phyloP scores from a whole-genome alignment of 1,284 basidiomycete species.

The Heliocybe sulcata region DNA sequence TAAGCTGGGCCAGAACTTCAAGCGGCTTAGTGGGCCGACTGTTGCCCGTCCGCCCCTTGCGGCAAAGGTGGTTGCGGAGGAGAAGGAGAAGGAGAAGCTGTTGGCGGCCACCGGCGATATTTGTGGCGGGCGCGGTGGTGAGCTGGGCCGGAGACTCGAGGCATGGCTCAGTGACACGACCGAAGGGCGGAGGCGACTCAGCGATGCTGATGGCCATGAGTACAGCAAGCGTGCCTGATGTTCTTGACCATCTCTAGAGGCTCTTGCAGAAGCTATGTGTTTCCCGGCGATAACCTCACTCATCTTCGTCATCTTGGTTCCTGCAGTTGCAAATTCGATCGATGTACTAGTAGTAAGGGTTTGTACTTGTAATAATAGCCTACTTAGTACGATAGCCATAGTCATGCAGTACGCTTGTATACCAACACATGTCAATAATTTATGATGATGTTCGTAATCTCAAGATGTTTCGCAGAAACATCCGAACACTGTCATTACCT shows the following conservation, averaged over 20 bases:
- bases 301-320: too few relatives aligned
- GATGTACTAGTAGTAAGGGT: neutral
- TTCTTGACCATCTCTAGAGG: neutral
- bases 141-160: slow-evolving; percentile 64
- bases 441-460: neutral
- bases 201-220: neutral
- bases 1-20: slow-evolving; percentile 9
- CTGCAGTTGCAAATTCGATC: neutral
- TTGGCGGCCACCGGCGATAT: slow-evolving; percentile 63
- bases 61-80: slow-evolving; percentile 36
- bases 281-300: too few relatives aligned
- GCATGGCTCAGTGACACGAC: slow-evolving; percentile 43
- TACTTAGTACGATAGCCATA: neutral
- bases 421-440: slow-evolving; percentile 3
- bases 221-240: neutral
- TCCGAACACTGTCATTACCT: too few relatives aligned
- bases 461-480: too few relatives aligned
- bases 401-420: slow-evolving; percentile 1
- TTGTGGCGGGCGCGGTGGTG: slow-evolving; percentile 69
- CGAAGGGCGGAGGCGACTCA: neutral
- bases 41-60: slow-evolving; percentile 10
- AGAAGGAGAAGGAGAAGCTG: slow-evolving; percentile 55
- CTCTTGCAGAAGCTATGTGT: neutral
- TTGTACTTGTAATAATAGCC: neutral
- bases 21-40: slow-evolving; percentile 5